Conservation (phyloP, 2,329 filamentous ascomycete species). For the Botryotinia calthae region DNA sequence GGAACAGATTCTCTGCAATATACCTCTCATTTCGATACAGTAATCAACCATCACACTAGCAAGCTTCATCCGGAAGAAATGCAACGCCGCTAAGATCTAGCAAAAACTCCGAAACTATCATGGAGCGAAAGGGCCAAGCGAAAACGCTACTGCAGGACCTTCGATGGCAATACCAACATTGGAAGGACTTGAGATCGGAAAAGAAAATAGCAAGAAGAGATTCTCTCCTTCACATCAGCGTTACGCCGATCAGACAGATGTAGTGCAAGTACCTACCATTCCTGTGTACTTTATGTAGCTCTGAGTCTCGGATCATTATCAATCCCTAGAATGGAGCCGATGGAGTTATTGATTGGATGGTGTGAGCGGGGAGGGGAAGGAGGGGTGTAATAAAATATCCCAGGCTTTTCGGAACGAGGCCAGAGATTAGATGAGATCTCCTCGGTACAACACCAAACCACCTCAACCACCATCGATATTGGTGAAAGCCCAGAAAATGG, state of each 20-base stretch:
- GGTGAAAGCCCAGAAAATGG: not conserved
- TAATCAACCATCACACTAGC: not conserved
- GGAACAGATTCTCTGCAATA: not conserved
- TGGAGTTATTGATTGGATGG: not conserved
- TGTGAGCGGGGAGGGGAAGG: not conserved
- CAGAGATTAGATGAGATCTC: slow-evolving; percentile 30
- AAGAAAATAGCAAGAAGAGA: not conserved
- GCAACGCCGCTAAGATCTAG: not conserved
- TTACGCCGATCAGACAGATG: not conserved
- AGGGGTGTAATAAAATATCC: no score
- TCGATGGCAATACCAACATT: slow-evolving; percentile 2
- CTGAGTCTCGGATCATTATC: not conserved
- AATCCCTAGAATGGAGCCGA: not conserved
- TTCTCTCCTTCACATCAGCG: not conserved
- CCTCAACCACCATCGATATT: not conserved
- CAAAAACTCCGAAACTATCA: not conserved
- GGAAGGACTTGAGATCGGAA: not conserved
- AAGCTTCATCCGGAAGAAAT: not conserved
- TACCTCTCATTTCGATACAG: slow-evolving; percentile 6
- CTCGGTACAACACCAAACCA: not conserved
- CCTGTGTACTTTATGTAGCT: not conserved
- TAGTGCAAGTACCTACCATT: not conserved
- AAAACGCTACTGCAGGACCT: slow-evolving; percentile 4
- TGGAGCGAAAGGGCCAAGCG: not conserved
- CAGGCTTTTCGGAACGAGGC: slow-evolving; percentile 8